A percentile compares a stretch with the other conserved stretches of the same genome.
Conservation (phyloP, 1,284 basidiomycete genomes). For the Blastosporella zonata region DNA sequence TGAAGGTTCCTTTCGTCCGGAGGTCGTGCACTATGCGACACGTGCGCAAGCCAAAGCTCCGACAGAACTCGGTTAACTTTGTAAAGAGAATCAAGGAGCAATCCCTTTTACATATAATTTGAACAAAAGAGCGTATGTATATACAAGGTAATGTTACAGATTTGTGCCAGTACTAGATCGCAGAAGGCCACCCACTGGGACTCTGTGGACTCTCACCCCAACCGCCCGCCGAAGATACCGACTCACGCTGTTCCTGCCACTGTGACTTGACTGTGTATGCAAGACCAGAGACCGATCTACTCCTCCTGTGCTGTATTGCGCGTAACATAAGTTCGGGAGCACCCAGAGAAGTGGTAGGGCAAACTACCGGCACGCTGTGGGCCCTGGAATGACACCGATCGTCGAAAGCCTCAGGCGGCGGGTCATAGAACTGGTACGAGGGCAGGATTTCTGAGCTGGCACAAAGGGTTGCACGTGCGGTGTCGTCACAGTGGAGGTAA, state of each 20-base stretch:
- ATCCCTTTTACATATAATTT: too few relatives aligned
- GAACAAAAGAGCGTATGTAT: too few relatives aligned
- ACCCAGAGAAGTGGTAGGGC: slow-evolving; percentile 2
- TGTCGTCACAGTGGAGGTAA: slow-evolving; percentile 4
- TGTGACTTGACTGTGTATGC: slow-evolving; percentile 19
- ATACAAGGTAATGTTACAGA: not conserved
- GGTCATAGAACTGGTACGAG: slow-evolving; percentile 17
- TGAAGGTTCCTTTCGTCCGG: slow-evolving; percentile 23
- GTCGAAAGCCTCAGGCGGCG: slow-evolving; percentile 11
- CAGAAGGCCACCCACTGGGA: slow-evolving; percentile 11
- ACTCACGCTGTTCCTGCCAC: slow-evolving; percentile 11
- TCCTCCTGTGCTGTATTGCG: slow-evolving; percentile 20
- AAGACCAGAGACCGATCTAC: slow-evolving; percentile 22
- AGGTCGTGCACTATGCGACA: slow-evolving; percentile 24
- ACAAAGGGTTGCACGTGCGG: not conserved
- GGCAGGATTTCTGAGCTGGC: slow-evolving; percentile 10
- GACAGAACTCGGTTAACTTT: slow-evolving; percentile 15
- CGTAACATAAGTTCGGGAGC: slow-evolving; percentile 12
- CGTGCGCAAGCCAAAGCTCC: slow-evolving; percentile 29
- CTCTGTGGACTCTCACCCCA: slow-evolving; percentile 14
- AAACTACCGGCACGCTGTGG: slow-evolving; percentile 18
- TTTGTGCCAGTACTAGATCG: not conserved
- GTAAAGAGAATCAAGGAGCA: not conserved
- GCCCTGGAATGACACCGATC: slow-evolving; percentile 14
- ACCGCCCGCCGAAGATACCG: slow-evolving; percentile 11